Evolutionary conservation across 2,329 filamentous ascomycete species (phyloP), one percentile per base, ranked within the genome.

Genomic region (Ceratocystis huliohia): DNA sequence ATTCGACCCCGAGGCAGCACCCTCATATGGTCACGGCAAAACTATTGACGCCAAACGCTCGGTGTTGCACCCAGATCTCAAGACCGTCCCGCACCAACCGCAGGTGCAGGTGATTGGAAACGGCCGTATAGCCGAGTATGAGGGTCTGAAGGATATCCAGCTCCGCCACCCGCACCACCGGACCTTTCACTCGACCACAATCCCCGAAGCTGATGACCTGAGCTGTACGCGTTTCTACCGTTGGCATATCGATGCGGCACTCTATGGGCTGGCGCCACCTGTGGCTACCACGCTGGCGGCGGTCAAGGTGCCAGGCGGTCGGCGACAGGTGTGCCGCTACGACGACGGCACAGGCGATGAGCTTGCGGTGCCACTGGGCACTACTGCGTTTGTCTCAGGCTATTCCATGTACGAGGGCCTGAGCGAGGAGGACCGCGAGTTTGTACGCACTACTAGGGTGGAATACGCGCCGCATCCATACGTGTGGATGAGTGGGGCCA

Each of bases 31-130:
- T 17, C 88, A 91, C 73, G 88, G 88, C 72, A 89, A 88, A 75
- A 88, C 87, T 0, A 78, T 89, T 61, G 87, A 90, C 70, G 77
- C 77, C 30, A 81, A 81, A 73, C 81, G 80, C 63, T 82, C 79
- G 66, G 84, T 92, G 71, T 80, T 92, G 20, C 88, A 91, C 72
- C 88, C 88, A 0, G 89, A 92, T 71, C 79, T 92, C 20, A 91
- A 91, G 77, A 91, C 88, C 0, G 84, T 92, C 53, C 88, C 88
- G 0, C 85, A 89, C 70, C 88, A 92, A 73, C 87, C 88, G 0
- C 88, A 92, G 69, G 86, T 89, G 1, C 88, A 92, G 72, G 85
- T 91, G 65, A 91, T 92, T 68, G 88, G 88, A 50, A 90, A 92
- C 71, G 88, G 89, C 4, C 81, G 82, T 61, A 81, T 92, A 1